Evolutionary conservation across 768 basidiomycete genomes (phyloP).

Genomic region (Podaxis rugospora): DNA sequence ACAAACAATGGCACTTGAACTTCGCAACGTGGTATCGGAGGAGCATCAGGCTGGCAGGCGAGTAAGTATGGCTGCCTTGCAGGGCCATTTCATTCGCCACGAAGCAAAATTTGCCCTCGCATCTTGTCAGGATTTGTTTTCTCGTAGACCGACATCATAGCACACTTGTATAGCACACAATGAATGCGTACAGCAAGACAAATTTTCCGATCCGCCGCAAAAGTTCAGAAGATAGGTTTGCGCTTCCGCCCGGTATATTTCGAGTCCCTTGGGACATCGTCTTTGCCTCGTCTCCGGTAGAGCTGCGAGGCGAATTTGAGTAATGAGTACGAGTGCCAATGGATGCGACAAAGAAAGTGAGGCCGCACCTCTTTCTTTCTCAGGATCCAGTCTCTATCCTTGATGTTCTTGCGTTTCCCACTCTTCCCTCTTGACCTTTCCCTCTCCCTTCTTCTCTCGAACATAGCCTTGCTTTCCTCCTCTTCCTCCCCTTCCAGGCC

Average conservation of each 20-base stretch:
- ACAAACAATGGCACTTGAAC: conserved; percentile 41
- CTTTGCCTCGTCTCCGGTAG: conserved; percentile 82
- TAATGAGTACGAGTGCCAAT: neutral
- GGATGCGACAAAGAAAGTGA: conserved; percentile 1
- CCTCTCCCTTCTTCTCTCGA: conserved; percentile 76
- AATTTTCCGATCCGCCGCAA: conserved; percentile 14
- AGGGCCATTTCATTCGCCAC: conserved; percentile 90
- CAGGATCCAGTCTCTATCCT: conserved; percentile 89
- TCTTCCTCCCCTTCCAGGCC: conserved; percentile 71
- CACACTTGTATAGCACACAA: neutral
- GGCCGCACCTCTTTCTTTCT: conserved; percentile 88
- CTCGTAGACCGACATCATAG: conserved; percentile 20
- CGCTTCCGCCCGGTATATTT: conserved; percentile 93
- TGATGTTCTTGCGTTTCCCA: conserved; percentile 67
- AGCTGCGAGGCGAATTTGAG: conserved; percentile 37
- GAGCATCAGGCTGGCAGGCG: conserved; percentile 49
- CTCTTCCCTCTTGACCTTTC: conserved; percentile 51
- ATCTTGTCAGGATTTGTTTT: conserved; percentile 44
- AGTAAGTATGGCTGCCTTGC: conserved; percentile 94
- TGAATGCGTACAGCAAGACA: conserved; percentile 5
- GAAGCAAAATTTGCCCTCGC: conserved; percentile 50
- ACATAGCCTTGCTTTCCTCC: conserved; percentile 54
- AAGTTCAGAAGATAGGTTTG: conserved; percentile 65
- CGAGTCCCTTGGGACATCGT: conserved; percentile 78
- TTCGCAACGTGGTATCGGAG: conserved; percentile 50